Evolutionary conservation across 1,284 basidiomycete genomes (phyloP), one percentile per base, ranked within the genome.

Genomic region (Inonotus obliquus): DNA sequence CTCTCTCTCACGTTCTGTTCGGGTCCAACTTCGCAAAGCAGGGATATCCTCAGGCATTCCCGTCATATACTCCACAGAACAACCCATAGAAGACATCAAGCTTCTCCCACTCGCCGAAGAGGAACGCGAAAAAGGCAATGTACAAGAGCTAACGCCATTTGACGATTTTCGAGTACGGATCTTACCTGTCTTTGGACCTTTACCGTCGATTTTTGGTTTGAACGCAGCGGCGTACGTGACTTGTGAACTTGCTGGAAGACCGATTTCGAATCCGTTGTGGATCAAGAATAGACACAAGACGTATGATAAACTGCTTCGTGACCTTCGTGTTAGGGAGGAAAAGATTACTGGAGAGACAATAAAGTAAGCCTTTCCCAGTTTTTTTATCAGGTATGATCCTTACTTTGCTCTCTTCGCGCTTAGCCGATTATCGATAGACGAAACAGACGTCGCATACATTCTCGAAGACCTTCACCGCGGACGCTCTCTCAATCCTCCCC

Each of bases 21-120:
- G 97, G 17, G 81, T 90, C 37, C 83, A 89, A 57, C 80, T 98
- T 60, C 85, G 93, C 32, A 72, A 84, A 9, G 77, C 85, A 48
- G 90, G 90, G 9, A 80, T 94, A 27, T 71, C 80, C 0, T 83
- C 82, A 44, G 91, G 91, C 17, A 93, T 96, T 57, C 93, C 93
- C 2, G 93, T 95, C n/a, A 94, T 97, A 3, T 99, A 96, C 75
- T 96, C 93, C 1, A 98, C 96, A 4, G 96, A 98, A 72, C 90
- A 94, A 25, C 94, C 95, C 0, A 81, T 89, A 17, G 75, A 76
- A 10, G 89, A 96, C 59, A 85, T 97, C 52, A 91, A 91, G 66
- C 79, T 99, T 1, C 82, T 98, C 2, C 97, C 96, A 0, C 79
- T 99, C 0, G 84, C 92, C 0, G 94, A 98, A 64, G 92, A 95